Conservation (phyloP, 768 basidiomycete genomes). For the Leccinum barrowsii region DNA sequence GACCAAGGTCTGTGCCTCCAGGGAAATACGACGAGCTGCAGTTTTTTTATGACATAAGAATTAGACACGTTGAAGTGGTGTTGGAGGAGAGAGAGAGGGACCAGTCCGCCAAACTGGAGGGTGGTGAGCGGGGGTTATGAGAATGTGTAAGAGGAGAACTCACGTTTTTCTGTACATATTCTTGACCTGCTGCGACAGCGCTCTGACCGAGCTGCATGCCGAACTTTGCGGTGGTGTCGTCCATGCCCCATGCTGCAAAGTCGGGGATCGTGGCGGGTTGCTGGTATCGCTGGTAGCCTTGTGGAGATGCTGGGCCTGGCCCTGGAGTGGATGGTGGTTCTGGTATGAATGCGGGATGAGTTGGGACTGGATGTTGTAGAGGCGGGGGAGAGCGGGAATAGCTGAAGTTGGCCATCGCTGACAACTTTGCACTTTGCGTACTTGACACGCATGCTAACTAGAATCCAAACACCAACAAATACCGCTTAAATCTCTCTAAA, state of each 20-base stretch:
- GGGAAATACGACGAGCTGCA: slow-evolving; percentile 87
- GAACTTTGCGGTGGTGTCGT: slow-evolving; percentile 91
- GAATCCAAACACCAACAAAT: slow-evolving; percentile 19
- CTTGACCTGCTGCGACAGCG: slow-evolving; percentile 90
- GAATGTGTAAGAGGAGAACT: slow-evolving; percentile 24
- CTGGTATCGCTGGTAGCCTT: slow-evolving; percentile 38
- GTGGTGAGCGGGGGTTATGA: slow-evolving; percentile 5
- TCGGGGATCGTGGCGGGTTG: slow-evolving; percentile 36
- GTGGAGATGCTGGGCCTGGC: slow-evolving; percentile 67
- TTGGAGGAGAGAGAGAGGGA: slow-evolving; percentile 76
- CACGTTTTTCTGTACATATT: slow-evolving; percentile 94
- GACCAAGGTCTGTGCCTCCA: slow-evolving; percentile 92
- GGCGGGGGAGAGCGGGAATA: slow-evolving; percentile 67
- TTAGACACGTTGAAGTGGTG: slow-evolving; percentile 96
- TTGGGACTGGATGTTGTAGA: slow-evolving; percentile 84
- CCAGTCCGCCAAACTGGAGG: slow-evolving; percentile 69
- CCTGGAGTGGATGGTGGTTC: slow-evolving; percentile 73
- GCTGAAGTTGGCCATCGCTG: slow-evolving; percentile 29
- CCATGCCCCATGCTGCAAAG: slow-evolving; percentile 79
- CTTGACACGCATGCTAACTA: neutral
- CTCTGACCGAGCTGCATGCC: slow-evolving; percentile 93
- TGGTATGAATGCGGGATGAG: slow-evolving; percentile 82
- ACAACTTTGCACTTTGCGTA: neutral
- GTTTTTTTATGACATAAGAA: slow-evolving; percentile 88
- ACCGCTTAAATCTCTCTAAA: slow-evolving; percentile 19